Base-by-base conservation (phyloP, 2,329 filamentous ascomycete genomes). In the Arthrobotrys conoides region DNA sequence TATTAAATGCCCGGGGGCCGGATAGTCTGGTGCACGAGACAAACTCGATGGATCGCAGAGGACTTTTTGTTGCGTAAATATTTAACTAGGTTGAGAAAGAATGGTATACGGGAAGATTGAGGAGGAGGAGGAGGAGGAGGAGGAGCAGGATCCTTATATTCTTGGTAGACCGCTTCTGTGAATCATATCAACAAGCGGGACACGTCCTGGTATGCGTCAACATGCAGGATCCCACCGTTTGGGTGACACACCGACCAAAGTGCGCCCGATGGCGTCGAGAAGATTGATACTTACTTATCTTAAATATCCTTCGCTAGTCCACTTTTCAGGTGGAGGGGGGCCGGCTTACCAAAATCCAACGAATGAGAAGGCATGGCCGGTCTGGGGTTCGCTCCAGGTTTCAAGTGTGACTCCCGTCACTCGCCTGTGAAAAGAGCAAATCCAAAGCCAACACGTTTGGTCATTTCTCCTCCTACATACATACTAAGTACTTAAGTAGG, bases 361-460 rank as follows among this genome's bases (percentile, higher is more conserved):
- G 68, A 78, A 78, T 78, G 63, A 53, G 63, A 78, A 27, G 16
- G 49, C 64, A 22, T 24, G 46, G 30, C 53, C 12, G 4, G 73
- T n/a, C n/a, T n/a, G n/a, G n/a, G n/a, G n/a, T n/a, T n/a, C n/a
- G n/a, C n/a, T n/a, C n/a, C n/a, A n/a, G n/a, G n/a, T n/a, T n/a
- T n/a, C n/a, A n/a, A n/a, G n/a, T 63, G 61, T 71, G 73, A 71
- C 67, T 77, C 24, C 49, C 64, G 36, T 18, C 61, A 33, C 22
- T 59, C 22, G 30, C 30, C 30, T 14, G 18, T 38, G 30, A 38
- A 46, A 61, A 51, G 36, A 57, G 73, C 73, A 77, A 65, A 78
- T 78, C 75, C 75, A 63, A 59, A 72, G 68, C 63, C 68, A 64
- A 68, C 75, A 78, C 75, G 75, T 78, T n/a, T n/a, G n/a, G n/a